Conservation (phyloP, 2,329 filamentous ascomycete species). For the Sporothrix mexicana region DNA sequence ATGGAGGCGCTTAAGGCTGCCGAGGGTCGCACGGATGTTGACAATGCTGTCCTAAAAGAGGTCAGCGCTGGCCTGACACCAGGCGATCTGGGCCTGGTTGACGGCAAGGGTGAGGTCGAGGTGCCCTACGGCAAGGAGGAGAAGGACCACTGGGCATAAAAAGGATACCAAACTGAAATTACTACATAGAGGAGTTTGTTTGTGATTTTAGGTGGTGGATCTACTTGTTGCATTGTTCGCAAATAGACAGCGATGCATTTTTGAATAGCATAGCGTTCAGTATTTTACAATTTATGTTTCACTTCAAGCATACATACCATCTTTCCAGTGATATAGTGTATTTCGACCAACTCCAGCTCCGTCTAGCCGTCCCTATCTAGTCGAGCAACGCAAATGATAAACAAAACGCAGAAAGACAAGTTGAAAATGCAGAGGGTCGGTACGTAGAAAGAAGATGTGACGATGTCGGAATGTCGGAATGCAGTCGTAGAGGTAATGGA, state of each 20-base stretch:
- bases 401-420: background rate
- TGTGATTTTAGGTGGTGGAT: background rate
- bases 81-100: conserved; percentile 27
- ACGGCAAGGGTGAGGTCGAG: background rate
- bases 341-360: conserved; percentile 17
- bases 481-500: conserved; percentile 7
- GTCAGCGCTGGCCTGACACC: conserved; percentile 31
- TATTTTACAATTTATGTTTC: background rate
- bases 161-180: background rate
- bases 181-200: background rate
- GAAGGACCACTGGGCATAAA: background rate
- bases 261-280: background rate
- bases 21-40: conserved; percentile 35
- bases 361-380: conserved; percentile 10
- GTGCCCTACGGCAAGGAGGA: conserved; percentile 11
- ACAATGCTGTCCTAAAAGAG: conserved; percentile 28
- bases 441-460: background rate
- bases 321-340: background rate
- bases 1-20: conserved; percentile 39
- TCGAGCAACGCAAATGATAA: background rate
- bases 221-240: conserved; percentile 4
- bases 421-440: background rate
- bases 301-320: background rate
- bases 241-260: conserved; percentile 10
- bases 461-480: background rate